Evolutionary conservation across 306 rosid genomes (phyloP).

Genomic region (Lathyrus sativus): DNA sequence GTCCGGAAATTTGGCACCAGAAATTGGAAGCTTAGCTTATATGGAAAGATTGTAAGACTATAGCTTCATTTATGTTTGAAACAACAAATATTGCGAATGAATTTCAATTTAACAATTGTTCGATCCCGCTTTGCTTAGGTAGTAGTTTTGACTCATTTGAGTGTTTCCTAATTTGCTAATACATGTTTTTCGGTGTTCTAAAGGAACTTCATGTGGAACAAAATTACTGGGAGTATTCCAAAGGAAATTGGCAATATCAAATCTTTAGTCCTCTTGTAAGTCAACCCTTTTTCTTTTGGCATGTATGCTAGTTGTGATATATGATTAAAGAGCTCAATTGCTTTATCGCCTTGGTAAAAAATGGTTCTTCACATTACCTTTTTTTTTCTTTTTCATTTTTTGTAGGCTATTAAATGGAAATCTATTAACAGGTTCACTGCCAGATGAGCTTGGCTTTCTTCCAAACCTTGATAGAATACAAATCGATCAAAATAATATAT

Average conservation of each 20-base stretch:
- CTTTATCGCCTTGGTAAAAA: constrained; percentile 12
- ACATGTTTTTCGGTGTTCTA: constrained; percentile 34
- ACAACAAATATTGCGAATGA: background rate
- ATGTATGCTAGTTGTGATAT: constrained; percentile 22
- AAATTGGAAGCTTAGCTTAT: constrained; percentile 59
- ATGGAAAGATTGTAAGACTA: constrained; percentile 71
- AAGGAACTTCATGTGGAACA: constrained; percentile 97
- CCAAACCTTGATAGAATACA: constrained; percentile 63
- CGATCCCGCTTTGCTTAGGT: constrained; percentile 6
- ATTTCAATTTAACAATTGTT: background rate
- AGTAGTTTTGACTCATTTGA: constrained; percentile 18
- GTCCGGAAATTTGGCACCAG: constrained; percentile 76
- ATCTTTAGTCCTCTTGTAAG: constrained; percentile 79
- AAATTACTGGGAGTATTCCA: constrained; percentile 78
- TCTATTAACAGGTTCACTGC: constrained; percentile 71
- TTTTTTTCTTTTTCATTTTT: background rate
- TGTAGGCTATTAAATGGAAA: constrained; percentile 88
- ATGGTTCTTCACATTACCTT: constrained; percentile 8
- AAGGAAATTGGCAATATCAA: constrained; percentile 77
- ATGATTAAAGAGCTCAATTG: constrained; percentile 7
- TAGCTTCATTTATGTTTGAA: constrained; percentile 14
- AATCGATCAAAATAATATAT: constrained; percentile 71
- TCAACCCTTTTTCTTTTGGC: constrained; percentile 32
- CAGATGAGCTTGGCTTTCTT: constrained; percentile 84
- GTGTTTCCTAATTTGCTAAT: constrained; percentile 39